Evolutionary conservation across 768 basidiomycete genomes (phyloP).

Genomic region (Boletus rufocinnamomeus): DNA sequence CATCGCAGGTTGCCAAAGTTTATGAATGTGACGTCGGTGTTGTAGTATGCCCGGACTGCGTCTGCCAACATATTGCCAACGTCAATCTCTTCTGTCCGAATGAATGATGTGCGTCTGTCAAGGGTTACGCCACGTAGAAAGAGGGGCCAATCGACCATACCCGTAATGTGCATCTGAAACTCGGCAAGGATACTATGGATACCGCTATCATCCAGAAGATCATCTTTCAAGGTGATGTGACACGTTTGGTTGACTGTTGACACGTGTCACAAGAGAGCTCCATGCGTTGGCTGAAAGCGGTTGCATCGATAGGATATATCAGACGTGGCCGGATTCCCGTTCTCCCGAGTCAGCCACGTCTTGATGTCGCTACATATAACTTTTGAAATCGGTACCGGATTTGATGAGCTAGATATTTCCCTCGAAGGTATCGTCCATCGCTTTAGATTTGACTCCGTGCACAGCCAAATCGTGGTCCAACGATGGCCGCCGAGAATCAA

Average conservation of each 20-base stretch:
- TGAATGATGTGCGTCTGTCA: slow-evolving; percentile 2
- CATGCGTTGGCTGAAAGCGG: background rate
- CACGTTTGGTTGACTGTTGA: slow-evolving; percentile 5
- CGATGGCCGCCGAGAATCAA: slow-evolving; percentile 15
- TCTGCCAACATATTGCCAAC: slow-evolving; percentile 11
- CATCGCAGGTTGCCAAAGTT: slow-evolving; percentile 6
- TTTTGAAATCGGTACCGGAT: slow-evolving; percentile 9
- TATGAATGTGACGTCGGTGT: slow-evolving; percentile 18
- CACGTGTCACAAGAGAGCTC: background rate
- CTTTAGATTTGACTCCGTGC: background rate
- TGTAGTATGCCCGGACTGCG: slow-evolving; percentile 22
- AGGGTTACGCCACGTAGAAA: slow-evolving; percentile 8
- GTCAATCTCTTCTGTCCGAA: slow-evolving; percentile 4
- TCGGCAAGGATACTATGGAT: background rate
- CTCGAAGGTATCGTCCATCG: slow-evolving; percentile 2
- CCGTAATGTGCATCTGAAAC: background rate
- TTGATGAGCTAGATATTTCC: slow-evolving; percentile 10
- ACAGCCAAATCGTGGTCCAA: slow-evolving; percentile 16
- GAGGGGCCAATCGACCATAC: background rate
- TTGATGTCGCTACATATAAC: slow-evolving; percentile 9
- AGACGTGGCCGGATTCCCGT: too few species aligned
- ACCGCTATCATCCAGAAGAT: slow-evolving; percentile 9
- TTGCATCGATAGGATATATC: background rate
- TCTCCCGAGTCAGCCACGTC: background rate
- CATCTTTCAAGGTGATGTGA: slow-evolving; percentile 5